phyloP scores from a whole-genome alignment of 208 protist genomes.

The Trypanosoma theileri region DNA sequence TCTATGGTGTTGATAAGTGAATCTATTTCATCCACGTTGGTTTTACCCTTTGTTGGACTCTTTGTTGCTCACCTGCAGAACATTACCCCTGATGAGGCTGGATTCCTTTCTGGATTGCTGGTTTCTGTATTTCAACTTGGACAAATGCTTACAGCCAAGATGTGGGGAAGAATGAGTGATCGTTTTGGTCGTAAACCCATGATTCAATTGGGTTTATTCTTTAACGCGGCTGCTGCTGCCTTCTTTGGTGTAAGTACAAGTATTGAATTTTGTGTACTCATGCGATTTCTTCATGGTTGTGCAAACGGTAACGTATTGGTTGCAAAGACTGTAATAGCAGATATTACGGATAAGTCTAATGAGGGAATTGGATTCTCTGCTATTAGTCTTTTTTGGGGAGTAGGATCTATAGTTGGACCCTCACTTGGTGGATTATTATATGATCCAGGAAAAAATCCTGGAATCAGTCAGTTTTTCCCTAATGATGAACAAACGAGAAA shows the following conservation, averaged over 20 bases:
- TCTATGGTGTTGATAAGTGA: slow-evolving; percentile 53
- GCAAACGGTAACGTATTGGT: slow-evolving; percentile 65
- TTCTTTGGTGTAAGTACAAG: slow-evolving; percentile 73
- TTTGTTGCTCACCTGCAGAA: slow-evolving; percentile 46
- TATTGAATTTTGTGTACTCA: slow-evolving; percentile 52
- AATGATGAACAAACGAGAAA: slow-evolving; percentile 25
- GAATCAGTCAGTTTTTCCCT: slow-evolving; percentile 24
- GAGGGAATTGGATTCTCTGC: slow-evolving; percentile 94
- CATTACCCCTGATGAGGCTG: slow-evolving; percentile 40
- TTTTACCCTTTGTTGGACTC: slow-evolving; percentile 54
- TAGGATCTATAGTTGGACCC: slow-evolving; percentile 71
- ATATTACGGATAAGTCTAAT: slow-evolving; percentile 77
- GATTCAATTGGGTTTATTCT: slow-evolving; percentile 37
- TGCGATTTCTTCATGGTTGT: slow-evolving; percentile 77
- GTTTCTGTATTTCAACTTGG: slow-evolving; percentile 50
- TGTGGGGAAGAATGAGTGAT: slow-evolving; percentile 56
- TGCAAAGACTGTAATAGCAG: slow-evolving; percentile 82
- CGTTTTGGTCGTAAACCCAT: slow-evolving; percentile 44
- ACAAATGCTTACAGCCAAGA: slow-evolving; percentile 48
- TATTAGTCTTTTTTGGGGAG: slow-evolving; percentile 92
- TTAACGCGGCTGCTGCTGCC: slow-evolving; percentile 47
- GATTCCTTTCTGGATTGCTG: slow-evolving; percentile 51
- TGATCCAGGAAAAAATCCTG: slow-evolving; percentile 39
- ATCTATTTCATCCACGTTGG: slow-evolving; percentile 48
- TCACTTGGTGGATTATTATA: slow-evolving; percentile 72